Percentiles rank a stretch among this genome's conserved stretches.
phyloP scores from a whole-genome alignment of 2,329 filamentous ascomycete species.

The Aspergillus sp. region DNA sequence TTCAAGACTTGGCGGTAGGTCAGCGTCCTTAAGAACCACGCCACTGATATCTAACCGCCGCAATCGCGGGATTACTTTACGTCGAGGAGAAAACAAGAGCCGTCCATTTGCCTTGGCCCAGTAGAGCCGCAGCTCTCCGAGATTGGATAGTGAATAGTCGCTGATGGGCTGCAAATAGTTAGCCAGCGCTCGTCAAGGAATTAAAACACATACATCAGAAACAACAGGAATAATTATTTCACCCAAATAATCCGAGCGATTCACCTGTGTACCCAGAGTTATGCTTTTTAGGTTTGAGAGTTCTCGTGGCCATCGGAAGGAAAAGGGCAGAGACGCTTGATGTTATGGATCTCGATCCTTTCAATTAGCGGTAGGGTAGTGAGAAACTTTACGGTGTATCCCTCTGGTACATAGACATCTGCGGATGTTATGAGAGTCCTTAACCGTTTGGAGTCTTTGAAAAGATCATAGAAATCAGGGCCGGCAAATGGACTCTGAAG shows the following conservation, averaged over 20 bases:
- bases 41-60: slow-evolving; percentile 22
- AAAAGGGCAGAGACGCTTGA: no score
- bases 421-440: slow-evolving; percentile 17
- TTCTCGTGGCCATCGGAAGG: slow-evolving; percentile 16
- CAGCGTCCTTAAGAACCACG: slow-evolving; percentile 12
- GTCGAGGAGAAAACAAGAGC: no score
- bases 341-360: slow-evolving; percentile 15
- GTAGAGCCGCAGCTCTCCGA: slow-evolving; percentile 24
- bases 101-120: no score
- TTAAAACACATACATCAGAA: slow-evolving; percentile 1
- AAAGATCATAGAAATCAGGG: slow-evolving; percentile 16
- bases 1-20: slow-evolving; percentile 20
- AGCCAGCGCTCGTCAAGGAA: slow-evolving; percentile 1
- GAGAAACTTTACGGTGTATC: slow-evolving; percentile 17
- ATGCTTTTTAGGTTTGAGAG: slow-evolving; percentile 25
- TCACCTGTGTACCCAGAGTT: slow-evolving; percentile 10
- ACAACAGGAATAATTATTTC: slow-evolving; percentile 12
- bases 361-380: slow-evolving; percentile 19
- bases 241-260: no score
- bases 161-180: slow-evolving; percentile 5
- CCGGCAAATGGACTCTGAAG: slow-evolving; percentile 12
- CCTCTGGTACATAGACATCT: slow-evolving; percentile 16
- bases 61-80: slow-evolving; percentile 15
- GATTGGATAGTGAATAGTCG: slow-evolving; percentile 16
- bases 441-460: slow-evolving; percentile 17